Evolutionary conservation across 2,329 filamentous ascomycete genomes (phyloP).

Genomic region (Knufia fluminis): DNA sequence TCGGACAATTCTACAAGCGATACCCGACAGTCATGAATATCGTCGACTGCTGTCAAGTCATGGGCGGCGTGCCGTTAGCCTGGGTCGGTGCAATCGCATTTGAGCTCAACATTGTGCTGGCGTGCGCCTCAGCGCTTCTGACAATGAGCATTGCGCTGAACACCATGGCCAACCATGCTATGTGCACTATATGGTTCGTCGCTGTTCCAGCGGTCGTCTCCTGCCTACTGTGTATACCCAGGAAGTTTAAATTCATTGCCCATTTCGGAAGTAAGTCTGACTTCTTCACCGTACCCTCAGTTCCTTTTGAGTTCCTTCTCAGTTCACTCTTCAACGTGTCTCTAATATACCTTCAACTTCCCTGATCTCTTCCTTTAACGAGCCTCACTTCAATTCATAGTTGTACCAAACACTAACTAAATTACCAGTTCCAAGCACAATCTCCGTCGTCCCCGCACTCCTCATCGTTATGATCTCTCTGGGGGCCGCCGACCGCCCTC

Average conservation of each 20-base stretch:
- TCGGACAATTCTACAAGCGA: slow-evolving; percentile 41
- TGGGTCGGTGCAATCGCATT: slow-evolving; percentile 49
- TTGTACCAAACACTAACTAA: background rate
- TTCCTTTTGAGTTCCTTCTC: no score
- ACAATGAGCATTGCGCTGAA: slow-evolving; percentile 55
- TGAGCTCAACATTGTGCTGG: slow-evolving; percentile 49
- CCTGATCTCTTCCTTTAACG: no score
- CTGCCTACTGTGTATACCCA: slow-evolving; percentile 44
- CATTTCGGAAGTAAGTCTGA: slow-evolving; percentile 36
- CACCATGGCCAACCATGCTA: slow-evolving; percentile 44
- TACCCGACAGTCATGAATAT: slow-evolving; percentile 49
- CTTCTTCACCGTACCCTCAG: no score
- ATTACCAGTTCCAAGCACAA: slow-evolving; percentile 40
- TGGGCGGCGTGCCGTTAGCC: slow-evolving; percentile 47
- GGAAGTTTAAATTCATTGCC: slow-evolving; percentile 47
- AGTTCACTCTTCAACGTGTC: no score
- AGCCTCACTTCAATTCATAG: background rate
- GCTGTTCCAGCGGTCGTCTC: slow-evolving; percentile 44
- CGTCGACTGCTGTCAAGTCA: slow-evolving; percentile 49
- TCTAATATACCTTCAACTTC: no score
- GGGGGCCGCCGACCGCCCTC: slow-evolving; percentile 34
- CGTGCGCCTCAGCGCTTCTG: slow-evolving; percentile 53
- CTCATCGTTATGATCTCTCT: slow-evolving; percentile 52
- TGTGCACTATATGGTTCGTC: slow-evolving; percentile 49
- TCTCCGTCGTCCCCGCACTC: slow-evolving; percentile 45